Base-by-base conservation (phyloP, 164 flowering plant species). In the Malania oleifera region DNA sequence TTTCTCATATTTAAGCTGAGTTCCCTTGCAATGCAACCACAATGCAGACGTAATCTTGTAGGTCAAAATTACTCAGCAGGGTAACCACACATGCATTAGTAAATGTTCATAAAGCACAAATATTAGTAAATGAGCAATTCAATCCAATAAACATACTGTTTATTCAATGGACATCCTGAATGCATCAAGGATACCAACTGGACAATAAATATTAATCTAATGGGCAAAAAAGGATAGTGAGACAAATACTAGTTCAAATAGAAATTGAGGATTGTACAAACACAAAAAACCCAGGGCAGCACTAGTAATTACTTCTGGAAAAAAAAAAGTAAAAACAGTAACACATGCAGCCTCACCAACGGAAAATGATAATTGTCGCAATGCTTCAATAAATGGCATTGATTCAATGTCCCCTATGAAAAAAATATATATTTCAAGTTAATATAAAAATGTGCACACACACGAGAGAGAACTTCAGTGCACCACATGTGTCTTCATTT, bases 371-470 rank as follows among this genome's bases (percentile, higher is more conserved):
- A 95, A 67, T 62, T 95, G 99, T 7, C 99, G 81, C 66, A 95
- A 60, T 70, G 99, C 97, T 73, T 95, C 99, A 35, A 88, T 85
- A 61, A 95, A 95, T 63, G 99, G 97, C 99, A 95, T 95, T 7
- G 97, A 95, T 69, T 95, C 97, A 65, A 91, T 95, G 66, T 95
- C 99, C 74, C 97, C 99, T 91, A 39, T 28, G 34, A 45, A 62
- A 56, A 73, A 24, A 56, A 3, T 14, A 26, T 2, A 24, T 22
- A 7, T 12, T 9, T 43, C 29, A 22, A 20, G 26, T 26, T 20
- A 26, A 46, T 12, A 22, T 11, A 17, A 44, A 8, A 15, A n/a
- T 24, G 7, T 24, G 23, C 19, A 52, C 19, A 5, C 3, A 49
- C 2, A 23, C 28, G 8, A 22, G n/a, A 31, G 28, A 22, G 27